Evolutionary conservation across 805 yeast species (phyloP).

Genomic region (Myxozyma melibiosi): DNA sequence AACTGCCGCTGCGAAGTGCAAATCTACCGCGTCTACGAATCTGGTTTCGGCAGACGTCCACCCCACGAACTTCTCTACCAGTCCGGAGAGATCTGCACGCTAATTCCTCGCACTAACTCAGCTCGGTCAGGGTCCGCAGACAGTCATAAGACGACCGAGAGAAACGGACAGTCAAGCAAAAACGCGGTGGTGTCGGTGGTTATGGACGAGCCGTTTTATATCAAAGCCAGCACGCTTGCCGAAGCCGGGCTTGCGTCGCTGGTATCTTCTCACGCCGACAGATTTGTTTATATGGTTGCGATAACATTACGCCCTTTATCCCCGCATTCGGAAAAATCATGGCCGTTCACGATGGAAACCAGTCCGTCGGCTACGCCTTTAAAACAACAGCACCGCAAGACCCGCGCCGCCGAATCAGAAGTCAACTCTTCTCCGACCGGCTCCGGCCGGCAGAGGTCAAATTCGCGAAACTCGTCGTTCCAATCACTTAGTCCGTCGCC

Average conservation of each 20-base stretch:
- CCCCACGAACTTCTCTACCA: slow-evolving; percentile 14
- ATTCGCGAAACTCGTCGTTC: slow-evolving; percentile 1
- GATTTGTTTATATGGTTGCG: slow-evolving; percentile 4
- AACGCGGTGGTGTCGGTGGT: slow-evolving; percentile 1
- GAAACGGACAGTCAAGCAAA: not conserved
- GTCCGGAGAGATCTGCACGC: slow-evolving; percentile 23
- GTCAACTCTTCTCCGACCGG: not conserved
- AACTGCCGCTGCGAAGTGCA: slow-evolving; percentile 25
- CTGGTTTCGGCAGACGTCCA: slow-evolving; percentile 1
- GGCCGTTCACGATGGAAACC: slow-evolving; percentile 25
- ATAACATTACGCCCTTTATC: slow-evolving; percentile 6
- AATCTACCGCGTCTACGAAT: not conserved
- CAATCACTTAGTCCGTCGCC: slow-evolving; percentile 16
- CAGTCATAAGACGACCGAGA: not conserved
- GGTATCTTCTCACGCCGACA: not conserved
- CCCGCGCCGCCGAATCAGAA: not conserved
- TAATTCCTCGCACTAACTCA: slow-evolving; percentile 7
- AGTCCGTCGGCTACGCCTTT: not conserved
- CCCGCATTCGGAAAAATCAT: slow-evolving; percentile 17
- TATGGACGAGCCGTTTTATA: slow-evolving; percentile 31
- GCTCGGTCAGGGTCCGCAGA: no score
- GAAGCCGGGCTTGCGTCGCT: slow-evolving; percentile 10
- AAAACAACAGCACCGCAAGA: slow-evolving; percentile 4
- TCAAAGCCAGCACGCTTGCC: slow-evolving; percentile 24
- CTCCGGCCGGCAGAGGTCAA: not conserved